Conservation (phyloP, 352 stramenopile species). For the Pseudoperonospora humuli region DNA sequence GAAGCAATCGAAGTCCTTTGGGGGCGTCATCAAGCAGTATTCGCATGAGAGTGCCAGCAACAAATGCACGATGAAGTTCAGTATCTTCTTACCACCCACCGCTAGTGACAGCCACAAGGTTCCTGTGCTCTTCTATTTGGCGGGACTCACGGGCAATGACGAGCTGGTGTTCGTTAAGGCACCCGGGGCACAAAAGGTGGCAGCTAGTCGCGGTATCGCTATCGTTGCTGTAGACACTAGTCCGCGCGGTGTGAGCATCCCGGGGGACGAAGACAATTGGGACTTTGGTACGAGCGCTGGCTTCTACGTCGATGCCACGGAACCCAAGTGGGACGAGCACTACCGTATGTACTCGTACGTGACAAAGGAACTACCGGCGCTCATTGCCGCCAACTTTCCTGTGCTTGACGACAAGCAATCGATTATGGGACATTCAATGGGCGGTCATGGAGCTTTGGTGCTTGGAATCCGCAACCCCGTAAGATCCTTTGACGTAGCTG, state of each 20-base stretch:
- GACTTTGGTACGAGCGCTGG: conserved; percentile 96
- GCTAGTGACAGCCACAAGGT: conserved; percentile 62
- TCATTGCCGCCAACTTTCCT: conserved; percentile 86
- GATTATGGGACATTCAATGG: conserved; percentile 97
- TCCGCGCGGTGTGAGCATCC: conserved; percentile 86
- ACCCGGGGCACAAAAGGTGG: conserved; percentile 81
- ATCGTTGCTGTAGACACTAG: conserved; percentile 95
- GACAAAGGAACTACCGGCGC: conserved; percentile 89
- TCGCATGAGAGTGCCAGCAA: conserved; percentile 73
- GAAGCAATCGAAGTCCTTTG: conserved; percentile 73
- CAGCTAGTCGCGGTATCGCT: conserved; percentile 87
- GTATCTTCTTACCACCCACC: conserved; percentile 76
- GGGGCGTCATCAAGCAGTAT: conserved; percentile 76
- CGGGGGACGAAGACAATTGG: conserved; percentile 92
- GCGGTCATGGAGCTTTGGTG: conserved; percentile 94
- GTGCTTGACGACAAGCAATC: conserved; percentile 74
- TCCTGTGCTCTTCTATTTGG: conserved; percentile 92
- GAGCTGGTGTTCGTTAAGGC: conserved; percentile 95
- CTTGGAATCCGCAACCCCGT: conserved; percentile 88
- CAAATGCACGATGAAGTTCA: conserved; percentile 89
- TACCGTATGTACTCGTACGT: conserved; percentile 99
- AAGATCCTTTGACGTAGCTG: conserved; percentile 1
- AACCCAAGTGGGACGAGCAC: conserved; percentile 87
- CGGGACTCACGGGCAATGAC: conserved; percentile 95
- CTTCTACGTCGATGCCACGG: conserved; percentile 97